Conservation (phyloP, 2,329 filamentous ascomycete species). For the Aspergillus ochraceus region DNA sequence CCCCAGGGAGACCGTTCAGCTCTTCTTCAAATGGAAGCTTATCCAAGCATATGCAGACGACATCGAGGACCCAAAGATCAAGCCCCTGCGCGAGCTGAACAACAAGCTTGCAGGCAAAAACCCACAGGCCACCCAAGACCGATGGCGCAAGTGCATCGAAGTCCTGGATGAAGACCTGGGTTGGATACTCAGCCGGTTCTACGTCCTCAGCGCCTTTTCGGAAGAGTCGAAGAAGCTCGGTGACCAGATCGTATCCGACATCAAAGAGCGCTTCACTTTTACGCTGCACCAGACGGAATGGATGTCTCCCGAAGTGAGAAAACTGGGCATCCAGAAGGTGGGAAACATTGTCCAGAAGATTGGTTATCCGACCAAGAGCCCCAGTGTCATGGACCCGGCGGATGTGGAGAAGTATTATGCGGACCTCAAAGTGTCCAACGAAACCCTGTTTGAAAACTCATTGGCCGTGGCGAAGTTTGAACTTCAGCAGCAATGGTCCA, state of each 20-base stretch:
- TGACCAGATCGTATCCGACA: constrained; percentile 68
- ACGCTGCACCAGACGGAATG: constrained; percentile 61
- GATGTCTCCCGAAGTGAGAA: constrained; percentile 64
- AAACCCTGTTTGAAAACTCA: constrained; percentile 59
- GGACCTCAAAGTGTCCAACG: constrained; percentile 51
- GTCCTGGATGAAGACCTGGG: constrained; percentile 60
- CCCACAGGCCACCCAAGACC: constrained; percentile 61
- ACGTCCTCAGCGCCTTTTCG: constrained; percentile 67
- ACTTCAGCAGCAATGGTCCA: constrained; percentile 54
- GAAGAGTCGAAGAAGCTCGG: constrained; percentile 66
- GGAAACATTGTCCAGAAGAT: constrained; percentile 68
- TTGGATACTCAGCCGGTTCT: constrained; percentile 72
- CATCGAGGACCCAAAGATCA: constrained; percentile 61
- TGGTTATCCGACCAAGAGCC: constrained; percentile 64
- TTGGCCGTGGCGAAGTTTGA: constrained; percentile 53
- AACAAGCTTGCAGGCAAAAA: constrained; percentile 64
- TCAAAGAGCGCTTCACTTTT: constrained; percentile 65
- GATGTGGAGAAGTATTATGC: constrained; percentile 59
- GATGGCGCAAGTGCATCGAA: constrained; percentile 65
- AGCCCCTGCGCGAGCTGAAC: constrained; percentile 60
- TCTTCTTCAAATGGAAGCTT: constrained; percentile 66
- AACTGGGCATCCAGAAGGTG: constrained; percentile 64
- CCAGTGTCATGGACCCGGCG: constrained; percentile 60
- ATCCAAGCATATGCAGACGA: constrained; percentile 54
- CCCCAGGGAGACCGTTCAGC: constrained; percentile 56